A percentile compares a stretch with the other conserved stretches of the same genome.
These are phyloP conservation scores for Penicillium sp. DNA, from an alignment of 2,329 filamentous ascomycete species.

Conservation along the genomic window DNA sequence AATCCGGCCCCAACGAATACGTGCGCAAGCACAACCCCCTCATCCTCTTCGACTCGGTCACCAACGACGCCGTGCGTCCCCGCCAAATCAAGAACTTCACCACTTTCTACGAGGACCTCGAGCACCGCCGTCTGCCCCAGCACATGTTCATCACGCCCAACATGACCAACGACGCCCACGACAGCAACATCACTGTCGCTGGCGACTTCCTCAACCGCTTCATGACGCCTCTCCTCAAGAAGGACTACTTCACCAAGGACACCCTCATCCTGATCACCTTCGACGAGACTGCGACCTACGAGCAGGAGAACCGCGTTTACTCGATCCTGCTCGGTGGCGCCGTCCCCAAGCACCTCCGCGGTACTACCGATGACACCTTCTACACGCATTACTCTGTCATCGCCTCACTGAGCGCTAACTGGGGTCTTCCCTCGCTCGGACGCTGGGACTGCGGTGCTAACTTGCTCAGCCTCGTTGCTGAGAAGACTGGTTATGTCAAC, in stretches of 20 bases:
- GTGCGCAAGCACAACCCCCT: conserved; percentile 78
- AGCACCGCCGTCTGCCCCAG: conserved; percentile 67
- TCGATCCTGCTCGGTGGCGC: conserved; percentile 74
- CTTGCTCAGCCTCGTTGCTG: conserved; percentile 65
- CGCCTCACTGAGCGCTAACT: conserved; percentile 70
- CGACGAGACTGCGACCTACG: conserved; percentile 75
- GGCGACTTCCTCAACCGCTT: conserved; percentile 70
- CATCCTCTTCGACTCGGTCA: conserved; percentile 68
- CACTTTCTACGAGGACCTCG: conserved; percentile 69
- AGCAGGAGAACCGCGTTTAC: conserved; percentile 64
- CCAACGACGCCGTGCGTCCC: conserved; percentile 62
- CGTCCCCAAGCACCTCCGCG: conserved; percentile 65
- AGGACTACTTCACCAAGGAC: conserved; percentile 73
- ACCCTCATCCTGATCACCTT: conserved; percentile 78
- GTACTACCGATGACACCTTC: conserved; percentile 69
- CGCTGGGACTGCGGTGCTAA: conserved; percentile 75
- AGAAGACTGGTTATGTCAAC: conserved; percentile 61
- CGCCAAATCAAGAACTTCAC: conserved; percentile 74
- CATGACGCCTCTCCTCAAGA: conserved; percentile 68
- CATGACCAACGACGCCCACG: conserved; percentile 72
- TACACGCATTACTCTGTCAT: conserved; percentile 75
- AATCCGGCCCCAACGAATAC: conserved; percentile 71
- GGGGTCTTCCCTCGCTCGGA: conserved; percentile 69
- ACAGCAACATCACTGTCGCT: conserved; percentile 70
- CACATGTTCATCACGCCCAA: conserved; percentile 60